A percentile compares a stretch with the other conserved stretches of the same genome.
These are phyloP conservation scores for Fusarium transvaalense DNA, from an alignment of 2,329 filamentous ascomycete species.

Conservation along the genomic window DNA sequence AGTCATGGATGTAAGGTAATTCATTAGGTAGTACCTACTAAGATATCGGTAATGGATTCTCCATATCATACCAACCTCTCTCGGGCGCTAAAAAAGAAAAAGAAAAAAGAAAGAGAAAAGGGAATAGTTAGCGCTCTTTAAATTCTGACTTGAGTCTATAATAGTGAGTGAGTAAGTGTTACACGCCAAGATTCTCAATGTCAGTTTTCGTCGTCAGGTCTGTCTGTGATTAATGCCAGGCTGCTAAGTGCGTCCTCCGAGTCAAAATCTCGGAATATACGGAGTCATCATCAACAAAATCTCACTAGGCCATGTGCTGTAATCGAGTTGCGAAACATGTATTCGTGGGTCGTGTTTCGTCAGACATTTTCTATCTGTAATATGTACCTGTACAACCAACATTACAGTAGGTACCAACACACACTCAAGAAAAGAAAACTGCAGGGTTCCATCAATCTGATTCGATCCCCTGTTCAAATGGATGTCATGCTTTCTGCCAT, in stretches of 20 bases:
- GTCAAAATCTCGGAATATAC: constrained; percentile 9
- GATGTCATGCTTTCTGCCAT: constrained; percentile 11
- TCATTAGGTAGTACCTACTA: too few species aligned
- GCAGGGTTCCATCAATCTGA: constrained; percentile 30
- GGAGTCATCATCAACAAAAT: constrained; percentile 11
- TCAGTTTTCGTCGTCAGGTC: background rate
- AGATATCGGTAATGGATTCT: background rate
- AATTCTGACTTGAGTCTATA: constrained; percentile 23
- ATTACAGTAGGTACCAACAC: constrained; percentile 4
- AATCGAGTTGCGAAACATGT: constrained; percentile 11
- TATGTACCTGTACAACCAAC: background rate
- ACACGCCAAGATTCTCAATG: background rate
- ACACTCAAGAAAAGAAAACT: constrained; percentile 9
- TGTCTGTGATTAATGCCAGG: background rate
- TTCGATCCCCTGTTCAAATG: constrained; percentile 35
- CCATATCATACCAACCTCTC: constrained; percentile 4
- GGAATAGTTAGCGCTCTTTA: background rate
- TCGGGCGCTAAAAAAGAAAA: background rate
- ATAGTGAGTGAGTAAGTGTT: too few species aligned
- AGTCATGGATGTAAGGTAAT: background rate
- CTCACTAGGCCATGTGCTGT: background rate
- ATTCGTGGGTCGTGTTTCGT: constrained; percentile 12
- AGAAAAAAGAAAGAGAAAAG: background rate
- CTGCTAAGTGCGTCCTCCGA: background rate
- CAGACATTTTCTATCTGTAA: background rate